Conservation (phyloP, 2,329 filamentous ascomycete genomes). For the Coniochaeta sp. region DNA sequence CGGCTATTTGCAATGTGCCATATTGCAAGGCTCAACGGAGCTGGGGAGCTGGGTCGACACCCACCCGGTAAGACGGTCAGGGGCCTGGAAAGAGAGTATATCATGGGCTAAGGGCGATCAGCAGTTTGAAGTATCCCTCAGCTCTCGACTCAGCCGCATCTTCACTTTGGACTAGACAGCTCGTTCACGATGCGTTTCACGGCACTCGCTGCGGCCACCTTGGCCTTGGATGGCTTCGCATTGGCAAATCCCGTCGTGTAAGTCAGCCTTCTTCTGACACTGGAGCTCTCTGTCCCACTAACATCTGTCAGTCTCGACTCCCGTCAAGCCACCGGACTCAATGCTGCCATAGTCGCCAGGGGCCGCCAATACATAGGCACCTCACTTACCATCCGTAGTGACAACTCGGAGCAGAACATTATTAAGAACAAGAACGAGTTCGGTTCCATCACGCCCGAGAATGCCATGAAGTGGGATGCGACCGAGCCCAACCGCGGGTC, state of each 20-base stretch:
- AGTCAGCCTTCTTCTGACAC: not conserved
- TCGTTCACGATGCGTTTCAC: not conserved
- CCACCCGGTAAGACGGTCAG: not conserved
- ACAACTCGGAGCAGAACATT: conserved; percentile 42
- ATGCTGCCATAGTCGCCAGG: conserved; percentile 17
- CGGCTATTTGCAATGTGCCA: conserved; percentile 2
- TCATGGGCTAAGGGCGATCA: not conserved
- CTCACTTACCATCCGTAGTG: conserved; percentile 47
- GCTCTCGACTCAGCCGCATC: not conserved
- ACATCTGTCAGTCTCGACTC: not conserved
- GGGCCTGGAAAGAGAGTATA: not conserved
- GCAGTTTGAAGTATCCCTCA: no score
- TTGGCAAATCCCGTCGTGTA: not conserved
- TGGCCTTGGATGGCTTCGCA: not conserved
- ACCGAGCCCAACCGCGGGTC: conserved; percentile 45
- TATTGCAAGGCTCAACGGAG: not conserved
- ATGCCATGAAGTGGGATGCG: conserved; percentile 48
- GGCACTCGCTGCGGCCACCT: not conserved
- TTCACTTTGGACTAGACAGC: not conserved
- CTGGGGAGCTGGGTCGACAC: not conserved
- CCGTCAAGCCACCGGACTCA: conserved; percentile 8
- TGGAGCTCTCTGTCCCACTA: not conserved
- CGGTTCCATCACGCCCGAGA: conserved; percentile 45
- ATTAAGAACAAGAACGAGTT: conserved; percentile 44
- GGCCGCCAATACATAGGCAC: conserved; percentile 45